Base-by-base conservation (phyloP, 1,284 basidiomycete species). In the Ceratobasidium sp. region DNA sequence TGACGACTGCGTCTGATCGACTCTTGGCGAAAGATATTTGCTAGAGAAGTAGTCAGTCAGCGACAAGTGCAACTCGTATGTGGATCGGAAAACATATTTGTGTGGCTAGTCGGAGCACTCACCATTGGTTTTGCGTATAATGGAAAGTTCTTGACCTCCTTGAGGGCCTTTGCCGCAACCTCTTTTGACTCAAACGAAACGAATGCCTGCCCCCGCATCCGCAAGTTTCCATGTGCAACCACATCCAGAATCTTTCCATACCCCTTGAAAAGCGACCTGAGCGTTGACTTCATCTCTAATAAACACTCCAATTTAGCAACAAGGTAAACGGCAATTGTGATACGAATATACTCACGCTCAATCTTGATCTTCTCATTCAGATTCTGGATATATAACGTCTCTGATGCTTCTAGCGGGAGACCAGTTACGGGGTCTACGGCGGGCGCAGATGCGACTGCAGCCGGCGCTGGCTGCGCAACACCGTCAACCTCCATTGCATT, bases 171-270 rank as follows among this genome's bases (percentile, higher is more conserved):
- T 78, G 87, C 86, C 38, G 96, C 96, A 69, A 87, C 86, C 73
- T 96, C 91, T 64, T 88, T 84, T 62, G 89, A 88, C 74, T 86
- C 86, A 80, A 99, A 97, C 38, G 93, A 94, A 21, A 99, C 92
- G 78, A 99, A 99, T 5, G 96, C 96, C 82, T 99, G 96, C 12
- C 96, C 96, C 49, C 97, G 86, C 97, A 99, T 99, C 40, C 96
- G 88, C 74, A 98, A 81, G 82, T 98, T 98, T 71, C 85, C 82
- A 81, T 99, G 96, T 6, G 96, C 95, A 8, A 95, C 90, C 18
- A 99, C 92, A 77, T 95, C 94, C 36, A 96, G 81, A 6, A 99
- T 90, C 73, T 92, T 90, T 21, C 94, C 94, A 78, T 98, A 99
- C 40, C 91, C 88, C 81, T 94, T 94, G 85, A 99, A 98, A 59